These are phyloP conservation scores for Globisporangium echinulatum DNA, from an alignment of 352 stramenopile genomes.

Conservation along the genomic window DNA sequence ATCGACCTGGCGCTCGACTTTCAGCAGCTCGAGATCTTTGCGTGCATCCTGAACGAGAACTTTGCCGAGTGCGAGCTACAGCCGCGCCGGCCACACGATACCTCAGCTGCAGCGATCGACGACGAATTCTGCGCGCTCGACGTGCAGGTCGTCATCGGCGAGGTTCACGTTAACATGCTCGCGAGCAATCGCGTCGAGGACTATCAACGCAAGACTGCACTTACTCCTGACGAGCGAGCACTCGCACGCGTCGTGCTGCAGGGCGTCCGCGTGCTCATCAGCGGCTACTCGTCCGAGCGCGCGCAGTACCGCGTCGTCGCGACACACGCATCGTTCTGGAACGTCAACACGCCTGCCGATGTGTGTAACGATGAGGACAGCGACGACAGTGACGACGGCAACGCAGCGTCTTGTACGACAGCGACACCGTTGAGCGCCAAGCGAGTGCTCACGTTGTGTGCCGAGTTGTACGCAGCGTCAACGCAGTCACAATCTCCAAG, in stretches of 20 bases:
- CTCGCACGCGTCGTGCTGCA: conserved; percentile 42
- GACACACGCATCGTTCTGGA: conserved; percentile 37
- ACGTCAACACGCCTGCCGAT: conserved; percentile 26
- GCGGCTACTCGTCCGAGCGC: conserved; percentile 42
- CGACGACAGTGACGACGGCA: not conserved
- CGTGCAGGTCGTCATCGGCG: conserved; percentile 37
- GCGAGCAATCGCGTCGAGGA: conserved; percentile 9
- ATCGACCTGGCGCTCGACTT: conserved; percentile 41
- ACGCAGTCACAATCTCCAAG: not conserved
- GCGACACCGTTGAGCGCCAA: not conserved
- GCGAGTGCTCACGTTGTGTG: conserved; percentile 24
- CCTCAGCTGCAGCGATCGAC: conserved; percentile 7
- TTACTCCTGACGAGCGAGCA: conserved; percentile 17
- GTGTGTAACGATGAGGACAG: not conserved
- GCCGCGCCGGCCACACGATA: not conserved
- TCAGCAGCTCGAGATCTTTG: conserved; percentile 55
- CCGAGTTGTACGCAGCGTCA: conserved; percentile 23
- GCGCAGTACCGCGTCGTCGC: conserved; percentile 40
- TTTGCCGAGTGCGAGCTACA: conserved; percentile 23
- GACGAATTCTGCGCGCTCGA: conserved; percentile 42
- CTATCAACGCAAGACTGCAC: conserved; percentile 11
- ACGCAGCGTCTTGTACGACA: too few species aligned
- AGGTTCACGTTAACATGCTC: conserved; percentile 33
- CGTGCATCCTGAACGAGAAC: conserved; percentile 60
- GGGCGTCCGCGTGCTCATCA: conserved; percentile 25